phyloP scores from a whole-genome alignment of 345 rosid species.

The Ceriops decandra region DNA sequence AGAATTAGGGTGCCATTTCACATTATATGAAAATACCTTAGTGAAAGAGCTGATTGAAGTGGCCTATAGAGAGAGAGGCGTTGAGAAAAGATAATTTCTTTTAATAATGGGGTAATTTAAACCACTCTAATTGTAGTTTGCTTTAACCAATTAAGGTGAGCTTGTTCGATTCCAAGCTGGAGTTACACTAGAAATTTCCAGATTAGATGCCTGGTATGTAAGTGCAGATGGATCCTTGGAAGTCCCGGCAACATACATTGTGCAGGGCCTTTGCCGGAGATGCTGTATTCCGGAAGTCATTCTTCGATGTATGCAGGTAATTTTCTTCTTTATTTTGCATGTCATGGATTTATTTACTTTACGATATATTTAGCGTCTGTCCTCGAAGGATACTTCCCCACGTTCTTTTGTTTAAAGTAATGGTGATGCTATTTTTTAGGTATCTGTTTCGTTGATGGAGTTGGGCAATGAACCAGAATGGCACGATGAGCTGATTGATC shows the following conservation, averaged over 20 bases:
- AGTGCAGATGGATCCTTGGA: conserved; percentile 64
- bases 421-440: conserved; percentile 36
- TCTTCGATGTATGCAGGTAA: conserved; percentile 88
- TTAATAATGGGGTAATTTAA: conserved; percentile 1
- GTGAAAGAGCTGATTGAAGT: too few relatives aligned
- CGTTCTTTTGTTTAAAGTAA: neutral
- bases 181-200: conserved; percentile 88
- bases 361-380: neutral
- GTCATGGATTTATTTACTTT: neutral
- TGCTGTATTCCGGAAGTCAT: conserved; percentile 92
- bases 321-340: neutral
- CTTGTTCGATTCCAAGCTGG: conserved; percentile 84
- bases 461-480: conserved; percentile 61
- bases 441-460: conserved; percentile 69
- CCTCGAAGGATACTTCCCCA: neutral
- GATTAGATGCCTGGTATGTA: conserved; percentile 93
- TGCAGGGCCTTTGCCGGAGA: conserved; percentile 80
- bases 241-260: conserved; percentile 72
- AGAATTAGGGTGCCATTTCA: too few relatives aligned
- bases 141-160: conserved; percentile 58
- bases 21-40: too few relatives aligned
- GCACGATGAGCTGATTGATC: conserved; percentile 77
- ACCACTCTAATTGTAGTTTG: neutral
- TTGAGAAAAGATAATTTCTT: neutral
- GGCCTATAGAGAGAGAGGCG: too few relatives aligned